phyloP scores from a whole-genome alignment of 1,139 yeast species.

The Candida tropicalis region DNA sequence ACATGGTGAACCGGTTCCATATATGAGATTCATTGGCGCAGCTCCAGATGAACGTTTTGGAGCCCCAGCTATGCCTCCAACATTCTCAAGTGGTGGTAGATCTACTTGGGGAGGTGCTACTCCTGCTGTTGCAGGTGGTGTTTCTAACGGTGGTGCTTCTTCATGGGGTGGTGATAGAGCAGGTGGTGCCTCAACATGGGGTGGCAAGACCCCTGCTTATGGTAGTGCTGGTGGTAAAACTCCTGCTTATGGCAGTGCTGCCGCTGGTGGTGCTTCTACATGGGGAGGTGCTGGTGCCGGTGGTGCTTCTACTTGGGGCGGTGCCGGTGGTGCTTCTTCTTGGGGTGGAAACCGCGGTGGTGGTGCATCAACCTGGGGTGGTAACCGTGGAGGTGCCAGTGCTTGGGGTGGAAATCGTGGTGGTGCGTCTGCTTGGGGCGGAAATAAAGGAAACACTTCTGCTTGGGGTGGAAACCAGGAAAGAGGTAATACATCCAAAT shows the following conservation, averaged over 20 bases:
- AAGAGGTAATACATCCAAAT: conserved; percentile 27
- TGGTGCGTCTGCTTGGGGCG: conserved; percentile 37
- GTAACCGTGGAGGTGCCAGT: conserved; percentile 36
- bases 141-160: conserved; percentile 21
- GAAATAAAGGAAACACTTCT: conserved; percentile 35
- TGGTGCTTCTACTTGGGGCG: conserved; percentile 28
- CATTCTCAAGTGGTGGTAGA: conserved; percentile 35
- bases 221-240: conserved; percentile 28
- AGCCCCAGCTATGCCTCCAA: conserved; percentile 45
- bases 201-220: conserved; percentile 19
- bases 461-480: conserved; percentile 29
- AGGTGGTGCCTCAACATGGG: conserved; percentile 16
- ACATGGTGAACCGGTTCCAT: conserved; percentile 71
- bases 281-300: conserved; percentile 30
- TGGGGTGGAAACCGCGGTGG: conserved; percentile 36
- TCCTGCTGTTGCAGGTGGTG: conserved; percentile 28
- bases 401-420: conserved; percentile 30
- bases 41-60: conserved; percentile 15
- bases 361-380: conserved; percentile 41
- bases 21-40: conserved; percentile 75
- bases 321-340: conserved; percentile 23
- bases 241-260: conserved; percentile 11
- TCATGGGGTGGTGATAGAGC: conserved; percentile 26
- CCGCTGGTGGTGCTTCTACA: conserved; percentile 25
- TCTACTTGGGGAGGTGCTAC: conserved; percentile 47